Percentiles rank a stretch among this genome's conserved stretches.
Conservation (phyloP, 352 stramenopile species). For the Globisporangium rhizosaccharum region DNA sequence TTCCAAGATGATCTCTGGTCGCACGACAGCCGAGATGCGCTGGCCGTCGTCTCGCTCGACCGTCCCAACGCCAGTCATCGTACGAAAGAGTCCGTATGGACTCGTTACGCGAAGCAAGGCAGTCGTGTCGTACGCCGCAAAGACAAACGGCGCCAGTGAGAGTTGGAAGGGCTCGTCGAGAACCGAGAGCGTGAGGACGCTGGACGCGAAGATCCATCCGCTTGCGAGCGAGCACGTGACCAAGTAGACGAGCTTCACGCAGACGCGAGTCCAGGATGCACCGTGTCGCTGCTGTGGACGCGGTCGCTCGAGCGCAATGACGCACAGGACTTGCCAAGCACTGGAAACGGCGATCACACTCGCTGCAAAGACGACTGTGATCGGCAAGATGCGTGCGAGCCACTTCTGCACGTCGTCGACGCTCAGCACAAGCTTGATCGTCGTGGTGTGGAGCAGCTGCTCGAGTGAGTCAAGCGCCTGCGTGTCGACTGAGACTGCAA, state of each 20-base stretch:
- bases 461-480: background rate
- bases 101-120: slow-evolving; percentile 38
- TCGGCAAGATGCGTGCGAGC: slow-evolving; percentile 29
- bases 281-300: no score
- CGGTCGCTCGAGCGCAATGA: background rate
- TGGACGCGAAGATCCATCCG: slow-evolving; percentile 33
- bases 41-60: slow-evolving; percentile 16
- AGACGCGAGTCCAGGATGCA: background rate
- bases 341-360: slow-evolving; percentile 11
- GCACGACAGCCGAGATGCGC: slow-evolving; percentile 52
- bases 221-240: slow-evolving; percentile 17
- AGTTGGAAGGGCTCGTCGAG: slow-evolving; percentile 34
- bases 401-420: slow-evolving; percentile 38
- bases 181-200: slow-evolving; percentile 31
- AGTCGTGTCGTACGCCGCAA: slow-evolving; percentile 22
- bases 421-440: slow-evolving; percentile 25
- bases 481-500: background rate
- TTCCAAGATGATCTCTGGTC: slow-evolving; percentile 89
- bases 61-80: slow-evolving; percentile 86
- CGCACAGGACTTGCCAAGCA: slow-evolving; percentile 27
- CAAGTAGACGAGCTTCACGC: slow-evolving; percentile 22
- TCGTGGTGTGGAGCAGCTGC: slow-evolving; percentile 15
- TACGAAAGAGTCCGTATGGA: slow-evolving; percentile 85
- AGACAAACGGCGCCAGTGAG: slow-evolving; percentile 23
- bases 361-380: slow-evolving; percentile 16